Evolutionary conservation across 106 monocot species (phyloP), one percentile per base, ranked within the genome.

Genomic region (Phalaenopsis aphrodite): DNA sequence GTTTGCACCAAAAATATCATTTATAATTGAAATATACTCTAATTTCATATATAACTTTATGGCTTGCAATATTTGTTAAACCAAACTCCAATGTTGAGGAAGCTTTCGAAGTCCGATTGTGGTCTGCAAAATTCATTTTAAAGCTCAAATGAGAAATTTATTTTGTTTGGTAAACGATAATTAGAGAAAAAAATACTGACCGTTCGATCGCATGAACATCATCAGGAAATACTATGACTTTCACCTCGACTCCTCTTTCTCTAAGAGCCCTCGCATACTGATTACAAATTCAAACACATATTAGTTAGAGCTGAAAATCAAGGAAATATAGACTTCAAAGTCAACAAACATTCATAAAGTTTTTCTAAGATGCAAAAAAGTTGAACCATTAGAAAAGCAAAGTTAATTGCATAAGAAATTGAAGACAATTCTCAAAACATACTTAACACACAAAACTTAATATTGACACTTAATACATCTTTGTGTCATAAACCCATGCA

Each of bases 51-150:
- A 30, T 30, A 30, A 30, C 30, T 21, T 61, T 21, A 61, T 61
- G 38, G 14, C 56, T 87, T 85, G 55, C 87, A 91, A 81, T 91
- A 79, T 75, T 92, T 94, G 72, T 84, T 92, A 61, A 98, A 98
- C 98, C 98, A 98, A 9, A 98, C 88, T 72, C 98, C 98, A 68
- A 98, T 91, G 52, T 98, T 98, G 36, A 98, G 88, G 77, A 86
- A 93, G 85, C 98, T 92, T 81, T 98, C 98, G 14, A 91, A 98
- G 81, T 98, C 92, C 43, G 98, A 92, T 43, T 92, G 94, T 9
- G 98, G 94, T 85, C 98, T 98, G 92, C 87, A 93, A 75, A 39
- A 75, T 21, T 30, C 0, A 30, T 30, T 30, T 30, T 30, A 72
- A 68, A 46, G 5, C 41, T 65, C 19, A 69, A 68, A 57, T 8